Percentiles rank a stretch among this genome's conserved stretches.
phyloP scores from a whole-genome alignment of 805 yeast genomes.

The Candida easanensis region DNA sequence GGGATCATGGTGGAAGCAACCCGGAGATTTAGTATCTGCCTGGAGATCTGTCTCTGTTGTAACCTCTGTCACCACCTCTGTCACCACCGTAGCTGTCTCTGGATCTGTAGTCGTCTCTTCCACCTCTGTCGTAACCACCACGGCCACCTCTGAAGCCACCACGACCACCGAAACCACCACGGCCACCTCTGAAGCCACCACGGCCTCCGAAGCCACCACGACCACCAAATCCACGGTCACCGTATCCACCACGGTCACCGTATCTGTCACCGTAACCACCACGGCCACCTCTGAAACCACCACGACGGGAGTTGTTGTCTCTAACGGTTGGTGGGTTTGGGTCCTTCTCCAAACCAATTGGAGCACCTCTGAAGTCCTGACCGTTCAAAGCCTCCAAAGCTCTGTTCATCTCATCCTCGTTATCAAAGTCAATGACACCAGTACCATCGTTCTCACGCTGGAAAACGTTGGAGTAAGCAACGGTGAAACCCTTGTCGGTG shows the following conservation, averaged over 20 bases:
- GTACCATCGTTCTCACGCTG: conserved; percentile 45
- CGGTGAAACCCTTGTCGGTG: conserved; percentile 66
- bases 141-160: conserved; percentile 41
- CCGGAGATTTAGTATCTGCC: conserved; percentile 50
- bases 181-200: conserved; percentile 42
- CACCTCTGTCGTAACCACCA: conserved; percentile 36
- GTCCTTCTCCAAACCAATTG: conserved; percentile 77
- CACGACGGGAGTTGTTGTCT: conserved; percentile 45
- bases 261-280: conserved; percentile 33
- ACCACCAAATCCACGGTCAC: conserved; percentile 38
- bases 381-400: conserved; percentile 76
- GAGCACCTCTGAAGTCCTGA: conserved; percentile 65
- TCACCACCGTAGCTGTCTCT: conserved; percentile 31
- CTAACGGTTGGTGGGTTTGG: conserved; percentile 49
- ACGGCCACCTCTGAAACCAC: conserved; percentile 43
- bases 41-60: conserved; percentile 72
- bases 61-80: conserved; percentile 39
- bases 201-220: conserved; percentile 37
- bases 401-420: conserved; percentile 71
- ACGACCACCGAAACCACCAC: conserved; percentile 36
- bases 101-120: conserved; percentile 47
- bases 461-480: conserved; percentile 53
- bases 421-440: conserved; percentile 44
- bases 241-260: conserved; percentile 35
- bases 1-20: not conserved